Percentiles rank a stretch among this genome's conserved stretches.
Conservation (phyloP, 2,329 filamentous ascomycete species). For the Colletotrichum salicis region DNA sequence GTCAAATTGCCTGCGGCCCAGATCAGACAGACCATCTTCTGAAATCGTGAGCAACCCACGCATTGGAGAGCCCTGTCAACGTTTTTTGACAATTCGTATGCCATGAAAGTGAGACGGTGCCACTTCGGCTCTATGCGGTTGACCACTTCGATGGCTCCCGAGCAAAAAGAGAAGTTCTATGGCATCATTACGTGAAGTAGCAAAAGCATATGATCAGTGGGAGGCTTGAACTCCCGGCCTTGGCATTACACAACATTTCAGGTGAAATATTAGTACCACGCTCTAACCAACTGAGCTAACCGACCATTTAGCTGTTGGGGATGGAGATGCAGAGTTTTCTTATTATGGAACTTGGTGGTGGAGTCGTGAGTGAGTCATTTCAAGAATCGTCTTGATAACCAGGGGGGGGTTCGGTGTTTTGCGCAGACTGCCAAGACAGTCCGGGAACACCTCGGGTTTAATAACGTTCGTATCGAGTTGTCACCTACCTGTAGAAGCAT, state of each 20-base stretch:
- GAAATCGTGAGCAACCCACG: no score
- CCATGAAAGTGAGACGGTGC: no score
- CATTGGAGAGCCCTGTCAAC: no score
- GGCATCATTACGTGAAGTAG: no score
- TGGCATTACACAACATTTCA: conserved; percentile 31
- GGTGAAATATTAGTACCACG: conserved; percentile 35
- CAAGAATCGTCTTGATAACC: neutral
- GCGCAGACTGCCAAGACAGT: neutral
- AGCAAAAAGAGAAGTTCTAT: neutral
- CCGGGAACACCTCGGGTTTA: neutral
- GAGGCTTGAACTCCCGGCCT: conserved; percentile 36
- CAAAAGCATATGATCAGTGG: conserved; percentile 30
- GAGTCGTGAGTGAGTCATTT: conserved; percentile 8
- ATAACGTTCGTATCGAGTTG: neutral
- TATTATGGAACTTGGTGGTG: neutral
- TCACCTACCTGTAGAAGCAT: neutral
- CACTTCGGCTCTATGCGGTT: no score
- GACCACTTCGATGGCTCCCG: no score
- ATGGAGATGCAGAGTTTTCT: accelerated
- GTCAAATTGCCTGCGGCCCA: no score
- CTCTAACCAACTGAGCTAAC: conserved; percentile 37
- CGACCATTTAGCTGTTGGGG: conserved; percentile 8
- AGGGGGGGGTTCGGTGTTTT: neutral
- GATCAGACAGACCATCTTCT: no score
- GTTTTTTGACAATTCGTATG: no score